Percentiles rank a stretch among this genome's conserved stretches.
Evolutionary conservation across 768 basidiomycete genomes (phyloP).

Genomic region (Tricholoma flavovirens): DNA sequence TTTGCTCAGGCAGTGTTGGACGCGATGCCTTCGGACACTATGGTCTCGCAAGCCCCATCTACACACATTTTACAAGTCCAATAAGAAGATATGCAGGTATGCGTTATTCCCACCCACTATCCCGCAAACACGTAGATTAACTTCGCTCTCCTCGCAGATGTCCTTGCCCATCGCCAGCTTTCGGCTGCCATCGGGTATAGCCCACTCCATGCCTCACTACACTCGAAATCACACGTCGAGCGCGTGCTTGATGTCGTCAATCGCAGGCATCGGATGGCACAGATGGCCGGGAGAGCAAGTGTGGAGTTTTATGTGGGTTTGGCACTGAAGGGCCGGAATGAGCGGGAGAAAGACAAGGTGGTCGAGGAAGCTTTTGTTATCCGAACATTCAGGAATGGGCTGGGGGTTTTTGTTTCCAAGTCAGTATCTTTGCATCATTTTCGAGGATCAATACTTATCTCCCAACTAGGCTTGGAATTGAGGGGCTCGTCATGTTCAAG

Average conservation of each 20-base stretch:
- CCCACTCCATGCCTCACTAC: constrained; percentile 80
- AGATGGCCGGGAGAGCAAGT: constrained; percentile 95
- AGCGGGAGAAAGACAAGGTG: constrained; percentile 41
- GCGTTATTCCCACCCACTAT: constrained; percentile 12
- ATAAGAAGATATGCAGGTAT: constrained; percentile 92
- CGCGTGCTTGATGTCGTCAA: constrained; percentile 83
- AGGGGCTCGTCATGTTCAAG: constrained; percentile 94
- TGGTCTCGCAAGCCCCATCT: constrained; percentile 94
- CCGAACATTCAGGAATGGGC: constrained; percentile 87
- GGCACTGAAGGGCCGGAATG: constrained; percentile 69
- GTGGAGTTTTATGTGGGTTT: constrained; percentile 97
- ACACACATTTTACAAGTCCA: constrained; percentile 98
- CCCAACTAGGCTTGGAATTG: constrained; percentile 72
- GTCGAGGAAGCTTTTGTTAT: constrained; percentile 90
- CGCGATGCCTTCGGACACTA: constrained; percentile 95
- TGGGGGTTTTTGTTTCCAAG: constrained; percentile 96
- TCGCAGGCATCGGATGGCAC: constrained; percentile 89
- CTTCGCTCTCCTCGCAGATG: constrained; percentile 45
- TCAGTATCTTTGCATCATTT: constrained; percentile 34
- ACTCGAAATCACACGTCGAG: constrained; percentile 86
- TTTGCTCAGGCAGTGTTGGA: constrained; percentile 90
- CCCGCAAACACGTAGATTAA: neutral
- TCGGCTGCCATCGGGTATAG: constrained; percentile 82
- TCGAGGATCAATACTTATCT: neutral
- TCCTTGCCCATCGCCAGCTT: constrained; percentile 91